Percentiles rank a stretch among this genome's conserved stretches.
These are phyloP conservation scores for Nepenthes gracilis DNA, from an alignment of 148 eudicot species.

Conservation along the genomic window DNA sequence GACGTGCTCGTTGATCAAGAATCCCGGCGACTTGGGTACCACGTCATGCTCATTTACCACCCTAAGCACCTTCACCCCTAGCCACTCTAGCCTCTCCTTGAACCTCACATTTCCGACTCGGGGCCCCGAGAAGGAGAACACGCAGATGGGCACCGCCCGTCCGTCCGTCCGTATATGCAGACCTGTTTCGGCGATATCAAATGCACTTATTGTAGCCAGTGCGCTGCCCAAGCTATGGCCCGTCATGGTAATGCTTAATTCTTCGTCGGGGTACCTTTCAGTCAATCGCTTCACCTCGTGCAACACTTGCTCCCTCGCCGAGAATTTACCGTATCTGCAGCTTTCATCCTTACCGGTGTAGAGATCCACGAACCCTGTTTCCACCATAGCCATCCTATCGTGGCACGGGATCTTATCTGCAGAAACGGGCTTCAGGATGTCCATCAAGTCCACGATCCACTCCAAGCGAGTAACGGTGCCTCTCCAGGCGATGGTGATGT, in stretches of 20 bases:
- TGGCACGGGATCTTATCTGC: conserved; percentile 34
- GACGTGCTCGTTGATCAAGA: conserved; percentile 42
- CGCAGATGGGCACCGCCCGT: conserved; percentile 30
- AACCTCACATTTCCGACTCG: conserved; percentile 67
- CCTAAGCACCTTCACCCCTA: conserved; percentile 70
- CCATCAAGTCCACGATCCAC: conserved; percentile 53
- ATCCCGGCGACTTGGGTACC: conserved; percentile 67
- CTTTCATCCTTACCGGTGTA: conserved; percentile 37
- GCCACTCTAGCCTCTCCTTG: conserved; percentile 43
- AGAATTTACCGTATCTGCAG: conserved; percentile 31
- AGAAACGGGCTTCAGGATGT: conserved; percentile 25
- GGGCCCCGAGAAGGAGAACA: conserved; percentile 52
- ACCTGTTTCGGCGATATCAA: conserved; percentile 58
- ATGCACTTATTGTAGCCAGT: conserved; percentile 43
- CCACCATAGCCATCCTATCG: conserved; percentile 31
- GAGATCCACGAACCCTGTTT: conserved; percentile 48
- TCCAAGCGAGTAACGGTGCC: conserved; percentile 64
- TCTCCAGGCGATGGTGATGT: conserved; percentile 55
- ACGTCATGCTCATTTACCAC: conserved; percentile 69
- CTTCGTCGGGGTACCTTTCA: conserved; percentile 30
- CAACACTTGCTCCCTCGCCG: conserved; percentile 47
- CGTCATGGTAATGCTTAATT: conserved; percentile 58
- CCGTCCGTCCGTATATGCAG: conserved; percentile 21
- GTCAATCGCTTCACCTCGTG: conserved; percentile 33
- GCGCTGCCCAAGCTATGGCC: conserved; percentile 84